Evolutionary conservation across 2,329 filamentous ascomycete genomes (phyloP).

Genomic region (Ophiognomonia clavigignenti-juglandacearum): DNA sequence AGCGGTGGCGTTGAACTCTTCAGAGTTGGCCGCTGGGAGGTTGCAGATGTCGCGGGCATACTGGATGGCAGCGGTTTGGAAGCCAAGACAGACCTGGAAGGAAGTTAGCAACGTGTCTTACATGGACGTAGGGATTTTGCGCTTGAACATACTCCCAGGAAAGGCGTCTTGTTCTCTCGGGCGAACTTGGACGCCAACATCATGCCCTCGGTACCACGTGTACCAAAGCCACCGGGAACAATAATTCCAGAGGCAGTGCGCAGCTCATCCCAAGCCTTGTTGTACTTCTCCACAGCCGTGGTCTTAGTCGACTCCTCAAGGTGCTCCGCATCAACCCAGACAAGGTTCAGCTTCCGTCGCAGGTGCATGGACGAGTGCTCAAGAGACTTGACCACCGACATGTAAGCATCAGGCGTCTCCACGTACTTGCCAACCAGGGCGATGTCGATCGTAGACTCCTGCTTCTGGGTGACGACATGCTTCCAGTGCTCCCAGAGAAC

Average conservation of each 20-base stretch:
- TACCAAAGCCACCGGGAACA: constrained; percentile 74
- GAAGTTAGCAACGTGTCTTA: background rate
- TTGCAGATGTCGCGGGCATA: constrained; percentile 72
- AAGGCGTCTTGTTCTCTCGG: constrained; percentile 73
- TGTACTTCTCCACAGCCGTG: constrained; percentile 65
- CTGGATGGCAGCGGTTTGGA: constrained; percentile 92
- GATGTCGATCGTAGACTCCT: constrained; percentile 69
- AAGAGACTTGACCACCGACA: constrained; percentile 63
- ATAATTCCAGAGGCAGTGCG: constrained; percentile 64
- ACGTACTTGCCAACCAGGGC: constrained; percentile 92
- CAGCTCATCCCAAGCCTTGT: constrained; percentile 81
- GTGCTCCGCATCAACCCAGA: constrained; percentile 81
- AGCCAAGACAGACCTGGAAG: constrained; percentile 61
- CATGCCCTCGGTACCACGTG: constrained; percentile 84
- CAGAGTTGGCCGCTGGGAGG: constrained; percentile 50
- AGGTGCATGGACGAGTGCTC: constrained; percentile 92
- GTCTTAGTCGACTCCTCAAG: constrained; percentile 65
- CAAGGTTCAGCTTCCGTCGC: constrained; percentile 69
- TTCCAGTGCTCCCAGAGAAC: constrained; percentile 75
- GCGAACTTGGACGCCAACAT: constrained; percentile 83
- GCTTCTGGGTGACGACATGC: constrained; percentile 62
- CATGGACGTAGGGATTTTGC: background rate
- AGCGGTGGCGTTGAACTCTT: constrained; percentile 52
- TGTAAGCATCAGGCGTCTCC: constrained; percentile 77
- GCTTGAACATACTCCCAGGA: constrained; percentile 63